A percentile compares a stretch with the other conserved stretches of the same genome.
Conservation (phyloP, 768 basidiomycete genomes). For the Hypsizygus marmoreus region DNA sequence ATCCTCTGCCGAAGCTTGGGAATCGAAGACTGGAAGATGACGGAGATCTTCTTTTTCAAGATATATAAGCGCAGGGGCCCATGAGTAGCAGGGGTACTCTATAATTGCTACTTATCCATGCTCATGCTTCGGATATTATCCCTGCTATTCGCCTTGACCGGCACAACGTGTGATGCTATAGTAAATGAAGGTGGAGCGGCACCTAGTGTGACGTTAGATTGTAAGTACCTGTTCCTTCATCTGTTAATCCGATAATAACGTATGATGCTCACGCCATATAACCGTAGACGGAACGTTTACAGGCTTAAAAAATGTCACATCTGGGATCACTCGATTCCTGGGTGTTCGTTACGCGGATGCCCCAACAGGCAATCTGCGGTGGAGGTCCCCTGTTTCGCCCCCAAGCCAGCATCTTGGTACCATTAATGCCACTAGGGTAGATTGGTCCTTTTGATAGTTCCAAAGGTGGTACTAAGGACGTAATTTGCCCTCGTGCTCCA, state of each 20-base stretch:
- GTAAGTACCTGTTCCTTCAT: slow-evolving; percentile 13
- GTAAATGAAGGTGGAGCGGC: too few species aligned
- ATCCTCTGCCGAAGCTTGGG: too few species aligned
- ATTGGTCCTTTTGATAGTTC: not conserved
- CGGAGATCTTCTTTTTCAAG: too few species aligned
- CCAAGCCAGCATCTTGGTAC: slow-evolving; percentile 36
- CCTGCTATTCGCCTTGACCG: too few species aligned
- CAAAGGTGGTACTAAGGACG: not conserved
- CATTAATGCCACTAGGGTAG: slow-evolving; percentile 37
- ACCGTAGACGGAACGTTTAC: slow-evolving; percentile 40
- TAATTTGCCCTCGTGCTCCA: slow-evolving; percentile 13
- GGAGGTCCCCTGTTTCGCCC: slow-evolving; percentile 40
- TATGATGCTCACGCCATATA: not conserved
- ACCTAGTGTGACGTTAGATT: slow-evolving; percentile 28
- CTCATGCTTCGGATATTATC: too few species aligned
- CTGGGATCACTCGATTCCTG: slow-evolving; percentile 35
- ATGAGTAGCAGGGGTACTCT: too few species aligned
- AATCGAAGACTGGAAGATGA: too few species aligned
- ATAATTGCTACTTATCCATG: too few species aligned
- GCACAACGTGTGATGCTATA: too few species aligned
- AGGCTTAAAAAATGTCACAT: slow-evolving; percentile 29
- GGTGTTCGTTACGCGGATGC: slow-evolving; percentile 47
- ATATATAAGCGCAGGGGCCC: too few species aligned
- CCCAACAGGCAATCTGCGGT: slow-evolving; percentile 41
- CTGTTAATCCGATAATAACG: not conserved